Evolutionary conservation across 768 basidiomycete genomes (phyloP).

Genomic region (Termitomyces sp.): DNA sequence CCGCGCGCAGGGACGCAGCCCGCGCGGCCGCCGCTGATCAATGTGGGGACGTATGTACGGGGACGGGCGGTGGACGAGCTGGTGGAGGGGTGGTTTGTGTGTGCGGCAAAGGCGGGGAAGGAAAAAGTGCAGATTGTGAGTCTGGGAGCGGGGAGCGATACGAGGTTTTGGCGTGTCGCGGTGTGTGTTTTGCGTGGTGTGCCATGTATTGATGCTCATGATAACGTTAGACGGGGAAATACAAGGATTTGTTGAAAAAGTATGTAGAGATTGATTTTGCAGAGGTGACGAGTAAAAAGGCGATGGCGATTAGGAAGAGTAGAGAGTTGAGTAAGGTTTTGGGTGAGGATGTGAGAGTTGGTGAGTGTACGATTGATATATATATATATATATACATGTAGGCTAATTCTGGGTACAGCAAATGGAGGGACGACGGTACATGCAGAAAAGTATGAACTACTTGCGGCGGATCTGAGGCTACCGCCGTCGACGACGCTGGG

Average conservation of each 20-base stretch:
- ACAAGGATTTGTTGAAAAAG: slow-evolving; percentile 41
- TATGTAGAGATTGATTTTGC: slow-evolving; percentile 94
- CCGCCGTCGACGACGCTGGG: slow-evolving; percentile 48
- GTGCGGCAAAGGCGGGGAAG: slow-evolving; percentile 37
- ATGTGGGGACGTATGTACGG: slow-evolving; percentile 89
- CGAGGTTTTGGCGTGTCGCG: slow-evolving; percentile 87
- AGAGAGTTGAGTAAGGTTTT: slow-evolving; percentile 49
- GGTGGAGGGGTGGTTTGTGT: slow-evolving; percentile 59
- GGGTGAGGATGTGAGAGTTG: slow-evolving; percentile 42
- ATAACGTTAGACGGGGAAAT: slow-evolving; percentile 62
- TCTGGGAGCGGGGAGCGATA: slow-evolving; percentile 93
- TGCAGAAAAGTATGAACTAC: slow-evolving; percentile 59
- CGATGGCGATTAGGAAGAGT: slow-evolving; percentile 72
- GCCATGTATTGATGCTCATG: too few relatives aligned
- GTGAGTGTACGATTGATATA: slow-evolving; percentile 24
- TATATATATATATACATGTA: slow-evolving; percentile 6
- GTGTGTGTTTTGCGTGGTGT: slow-evolving; percentile 39
- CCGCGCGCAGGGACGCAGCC: slow-evolving; percentile 59
- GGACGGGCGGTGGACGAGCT: slow-evolving; percentile 76
- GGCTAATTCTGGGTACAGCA: slow-evolving; percentile 28
- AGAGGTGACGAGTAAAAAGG: slow-evolving; percentile 81
- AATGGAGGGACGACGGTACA: slow-evolving; percentile 60
- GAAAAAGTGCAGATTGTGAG: slow-evolving; percentile 82
- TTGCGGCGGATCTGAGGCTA: slow-evolving; percentile 74
- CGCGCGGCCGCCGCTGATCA: slow-evolving; percentile 84